Evolutionary conservation across 257 asterid genomes (phyloP).

Genomic region (Echites panduratus): DNA sequence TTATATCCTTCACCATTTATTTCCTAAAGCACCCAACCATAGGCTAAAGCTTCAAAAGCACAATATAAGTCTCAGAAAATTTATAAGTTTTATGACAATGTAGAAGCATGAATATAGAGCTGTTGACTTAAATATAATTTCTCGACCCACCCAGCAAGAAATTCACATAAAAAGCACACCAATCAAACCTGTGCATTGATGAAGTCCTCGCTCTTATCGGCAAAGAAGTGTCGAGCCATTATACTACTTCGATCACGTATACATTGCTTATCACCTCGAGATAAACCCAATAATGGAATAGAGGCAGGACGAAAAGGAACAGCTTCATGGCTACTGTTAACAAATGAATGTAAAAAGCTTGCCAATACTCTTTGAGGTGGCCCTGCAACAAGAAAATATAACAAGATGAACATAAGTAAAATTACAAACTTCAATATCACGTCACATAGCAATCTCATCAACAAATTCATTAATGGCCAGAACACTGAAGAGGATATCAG

Average conservation of each 20-base stretch:
- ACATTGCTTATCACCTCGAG: conserved; percentile 92
- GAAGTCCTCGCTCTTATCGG: conserved; percentile 87
- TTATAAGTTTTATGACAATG: neutral
- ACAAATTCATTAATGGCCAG: neutral
- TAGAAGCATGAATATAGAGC: neutral
- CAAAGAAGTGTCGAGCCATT: conserved; percentile 98
- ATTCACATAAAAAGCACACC: conserved; percentile 11
- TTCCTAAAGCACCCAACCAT: neutral
- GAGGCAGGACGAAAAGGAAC: conserved; percentile 76
- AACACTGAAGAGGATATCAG: neutral
- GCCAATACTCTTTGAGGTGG: conserved; percentile 97
- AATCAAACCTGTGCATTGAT: conserved; percentile 74
- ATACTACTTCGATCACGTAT: conserved; percentile 98
- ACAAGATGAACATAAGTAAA: neutral
- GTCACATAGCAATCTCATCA: neutral
- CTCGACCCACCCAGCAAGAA: neutral
- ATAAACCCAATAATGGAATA: conserved; percentile 86
- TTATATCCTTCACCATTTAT: neutral
- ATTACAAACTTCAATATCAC: neutral
- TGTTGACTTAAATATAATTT: neutral
- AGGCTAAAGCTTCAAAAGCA: neutral
- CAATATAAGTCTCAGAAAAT: neutral
- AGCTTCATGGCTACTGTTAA: conserved; percentile 70
- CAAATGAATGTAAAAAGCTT: conserved; percentile 87
- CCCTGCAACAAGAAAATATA: conserved; percentile 44